Evolutionary conservation across 768 basidiomycete species (phyloP), one percentile per base, ranked within the genome.

Genomic region (Leccinum disarticulatum): DNA sequence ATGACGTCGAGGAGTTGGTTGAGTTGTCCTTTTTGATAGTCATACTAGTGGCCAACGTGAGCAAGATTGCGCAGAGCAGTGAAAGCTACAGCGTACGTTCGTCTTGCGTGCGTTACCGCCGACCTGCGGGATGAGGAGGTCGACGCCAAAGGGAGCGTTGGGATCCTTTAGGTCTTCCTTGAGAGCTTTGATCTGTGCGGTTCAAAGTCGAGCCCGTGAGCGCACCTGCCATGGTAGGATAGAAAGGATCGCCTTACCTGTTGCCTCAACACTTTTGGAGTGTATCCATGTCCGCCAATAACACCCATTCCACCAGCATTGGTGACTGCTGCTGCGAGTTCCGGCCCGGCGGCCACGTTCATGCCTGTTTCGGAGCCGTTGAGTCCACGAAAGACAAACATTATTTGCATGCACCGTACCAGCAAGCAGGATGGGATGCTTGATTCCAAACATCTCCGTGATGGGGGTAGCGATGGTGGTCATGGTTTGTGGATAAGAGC

Each of bases 291-390:
- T 56, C 95, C 95, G 38, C 95, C 95, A 61, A 98, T 93, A 54
- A 96, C 93, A 62, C 95, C 95, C 47, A 97, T 66, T 54, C 95
- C 95, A 52, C 95, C 94, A 28, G 93, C 95, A 68, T 96, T 97
- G 48, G 92, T 93, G 58, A 96, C 94, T 41, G 92, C 94, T 43
- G 94, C 95, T 17, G 93, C 94, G 27, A 95, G 84, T 72, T 95
- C 93, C 17, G 94, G 83, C 25, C 86, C 86, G 7, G 84, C 83
- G 19, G 86, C 84, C 15, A 86, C 84, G 62, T 86, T 86, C 84
- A 85, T 86, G 31, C 86, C 82, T 82, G 43, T 43, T 48, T 14
- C n/a, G 6, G 41, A 38, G 28, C 9, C 11, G n/a, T 65, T 13
- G n/a, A 65, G 57, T 13, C 27, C 19, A 28, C 76, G 13, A 77